Evolutionary conservation across 2,329 filamentous ascomycete species (phyloP), one percentile per base, ranked within the genome.

Genomic region (Cytospora chrysosperma): DNA sequence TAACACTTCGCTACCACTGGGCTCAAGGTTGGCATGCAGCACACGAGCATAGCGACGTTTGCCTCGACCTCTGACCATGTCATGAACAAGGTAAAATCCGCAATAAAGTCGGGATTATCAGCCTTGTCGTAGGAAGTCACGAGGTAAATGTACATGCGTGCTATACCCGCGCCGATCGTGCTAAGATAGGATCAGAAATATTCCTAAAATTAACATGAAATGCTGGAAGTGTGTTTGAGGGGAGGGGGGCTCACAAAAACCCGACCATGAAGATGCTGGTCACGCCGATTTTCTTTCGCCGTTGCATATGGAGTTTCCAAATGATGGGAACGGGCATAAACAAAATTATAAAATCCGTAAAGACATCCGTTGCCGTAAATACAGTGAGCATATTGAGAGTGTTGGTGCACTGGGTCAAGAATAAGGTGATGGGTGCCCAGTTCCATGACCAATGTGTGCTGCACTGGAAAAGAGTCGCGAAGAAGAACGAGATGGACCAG

Each of bases 401-500:
- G 51, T 53, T 53, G 51, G 51, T 32, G 15, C 51, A 53, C n/a
- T 68, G 40, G 7, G 61, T 60, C 12, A 67, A 56, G 28, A 66
- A 66, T 52, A 66, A 40, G 27, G 37, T 40, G 17, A 66, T 67
- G 5, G 65, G 68, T 2, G 68, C 52, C 67, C 67, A 69, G 26
- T 69, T 69, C 59, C 34, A 24, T 3, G 34, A 19, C 67, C 67
- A 68, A 1, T 43, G 47, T 8, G 60, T 65, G 6, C 68, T 67
- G 32, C 67, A 68, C 47, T 68, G 68, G 47, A 69, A 67, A 12
- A 69, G n/a, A 9, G 68, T 69, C 15, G 56, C 62, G 51, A 71
- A 69, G 65, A 70, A 68, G 54, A 69, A 70, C 2, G 68, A 57
- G 15, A 70, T n/a, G 8, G 60, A 61, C 69, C 69, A 71, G 1